phyloP scores from a whole-genome alignment of 306 rosid genomes.

The Betula pendula region DNA sequence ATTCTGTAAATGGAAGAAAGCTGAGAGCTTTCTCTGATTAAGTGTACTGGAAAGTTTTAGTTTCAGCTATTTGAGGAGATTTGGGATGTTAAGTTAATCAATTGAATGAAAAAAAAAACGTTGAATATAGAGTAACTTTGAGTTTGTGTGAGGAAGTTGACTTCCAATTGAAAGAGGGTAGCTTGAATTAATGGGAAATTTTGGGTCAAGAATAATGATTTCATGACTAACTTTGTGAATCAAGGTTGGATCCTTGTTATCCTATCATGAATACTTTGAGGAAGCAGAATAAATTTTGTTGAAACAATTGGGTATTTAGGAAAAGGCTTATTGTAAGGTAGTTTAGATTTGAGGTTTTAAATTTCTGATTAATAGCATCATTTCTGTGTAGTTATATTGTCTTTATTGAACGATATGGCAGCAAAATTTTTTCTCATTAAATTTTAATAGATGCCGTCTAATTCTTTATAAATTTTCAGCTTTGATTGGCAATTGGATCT shows the following conservation, averaged over 20 bases:
- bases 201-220: not conserved
- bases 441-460: conserved; percentile 12
- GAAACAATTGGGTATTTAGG: not conserved
- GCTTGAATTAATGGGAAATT: not conserved
- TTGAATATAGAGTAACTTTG: not conserved
- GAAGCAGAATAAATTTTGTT: not conserved
- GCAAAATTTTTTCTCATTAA: not conserved
- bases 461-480: conserved; percentile 18
- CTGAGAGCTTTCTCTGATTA: not conserved
- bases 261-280: not conserved
- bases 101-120: not conserved
- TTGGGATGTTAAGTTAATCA: not conserved
- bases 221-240: not conserved
- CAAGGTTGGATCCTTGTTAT: not conserved
- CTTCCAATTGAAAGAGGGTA: conserved; percentile 1
- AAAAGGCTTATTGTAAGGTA: not conserved
- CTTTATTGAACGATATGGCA: conserved; percentile 10
- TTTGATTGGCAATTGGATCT: conserved; percentile 36
- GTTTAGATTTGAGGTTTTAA: not conserved
- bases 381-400: not conserved
- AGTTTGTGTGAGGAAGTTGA: conserved; percentile 13
- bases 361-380: not conserved
- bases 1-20: not conserved
- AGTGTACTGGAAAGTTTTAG: not conserved
- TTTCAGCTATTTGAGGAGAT: not conserved